Evolutionary conservation across 257 asterid genomes (phyloP), one percentile per base, ranked within the genome.

Genomic region (Catharanthus roseus): DNA sequence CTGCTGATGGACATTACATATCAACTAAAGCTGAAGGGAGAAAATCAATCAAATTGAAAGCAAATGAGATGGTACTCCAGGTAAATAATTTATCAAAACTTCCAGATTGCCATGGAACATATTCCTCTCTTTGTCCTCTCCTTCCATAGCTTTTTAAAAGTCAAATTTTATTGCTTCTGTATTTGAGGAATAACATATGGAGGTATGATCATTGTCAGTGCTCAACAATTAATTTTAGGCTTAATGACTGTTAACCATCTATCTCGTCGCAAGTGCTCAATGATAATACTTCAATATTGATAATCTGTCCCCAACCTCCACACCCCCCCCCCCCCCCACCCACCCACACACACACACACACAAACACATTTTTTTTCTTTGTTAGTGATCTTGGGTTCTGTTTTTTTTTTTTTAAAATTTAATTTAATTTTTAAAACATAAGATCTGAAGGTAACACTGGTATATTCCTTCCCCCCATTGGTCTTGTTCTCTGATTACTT

Each of bases 11-110:
- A 31, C 95, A 87, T 84, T 89, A 83, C 80, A 87, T 95, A 82
- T 84, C 97, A 71, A 95, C 99, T 71, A 95, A 88, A 85, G 84
- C 90, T 64, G 97, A 95, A 86, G 99, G 97, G 84, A 78, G 83
- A 73, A 95, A 91, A 75, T 87, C 82, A 75, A 84, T 95, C 77
- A 95, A 83, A 81, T 81, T 95, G 84, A 95, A 95, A 88, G 89
- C 73, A 62, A 88, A 88, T 76, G 99, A 95, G 82, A 83, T 74
- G 72, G 99, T 87, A 24, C 96, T 95, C 86, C 99, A 91, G 99
- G 99, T 95, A 84, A 81, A 65, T 65, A 34, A 9, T 51, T 10
- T n/a, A 49, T 67, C 4, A 44, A 8, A 33, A 19, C 24, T 33
- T 1, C 47, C 10, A 42, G 10, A 42, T 10, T 42, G 47, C 47